phyloP scores from a whole-genome alignment of 257 asterid genomes.

The Leonotis leonurus region DNA sequence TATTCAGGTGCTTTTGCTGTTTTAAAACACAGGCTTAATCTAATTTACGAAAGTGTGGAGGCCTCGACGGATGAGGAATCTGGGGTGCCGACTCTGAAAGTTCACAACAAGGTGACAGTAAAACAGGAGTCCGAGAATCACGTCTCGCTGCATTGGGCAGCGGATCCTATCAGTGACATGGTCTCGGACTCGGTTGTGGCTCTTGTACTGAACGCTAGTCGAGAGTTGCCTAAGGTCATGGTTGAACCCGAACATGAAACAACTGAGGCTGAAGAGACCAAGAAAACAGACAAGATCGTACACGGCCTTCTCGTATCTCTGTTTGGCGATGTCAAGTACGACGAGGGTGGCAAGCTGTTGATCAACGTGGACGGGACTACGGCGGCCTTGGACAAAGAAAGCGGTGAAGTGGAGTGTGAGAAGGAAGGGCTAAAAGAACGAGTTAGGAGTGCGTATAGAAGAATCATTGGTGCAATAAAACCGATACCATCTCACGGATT shows the following conservation, averaged over 20 bases:
- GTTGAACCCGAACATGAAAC: constrained; percentile 44
- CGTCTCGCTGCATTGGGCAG: constrained; percentile 86
- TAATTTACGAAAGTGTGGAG: constrained; percentile 83
- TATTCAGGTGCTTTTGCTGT: constrained; percentile 95
- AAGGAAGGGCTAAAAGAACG: constrained; percentile 80
- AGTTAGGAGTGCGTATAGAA: constrained; percentile 55
- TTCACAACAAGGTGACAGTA: constrained; percentile 71
- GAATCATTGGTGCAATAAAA: constrained; percentile 65
- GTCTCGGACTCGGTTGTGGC: constrained; percentile 91
- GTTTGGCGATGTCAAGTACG: constrained; percentile 78
- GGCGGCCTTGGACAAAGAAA: constrained; percentile 64
- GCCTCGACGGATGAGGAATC: constrained; percentile 68
- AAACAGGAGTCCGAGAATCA: constrained; percentile 86
- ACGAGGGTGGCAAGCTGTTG: constrained; percentile 54
- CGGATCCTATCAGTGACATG: constrained; percentile 94
- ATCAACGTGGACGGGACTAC: constrained; percentile 67
- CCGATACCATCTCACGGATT: constrained; percentile 69
- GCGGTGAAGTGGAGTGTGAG: constrained; percentile 80
- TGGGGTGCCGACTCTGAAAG: constrained; percentile 58
- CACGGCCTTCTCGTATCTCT: constrained; percentile 79
- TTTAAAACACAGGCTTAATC: constrained; percentile 76
- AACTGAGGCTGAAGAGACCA: constrained; percentile 46
- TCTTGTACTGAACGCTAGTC: constrained; percentile 67
- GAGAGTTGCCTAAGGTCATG: constrained; percentile 49
- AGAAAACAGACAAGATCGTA: constrained; percentile 67